Evolutionary conservation across 768 basidiomycete genomes (phyloP), one percentile per base, ranked within the genome.

Genomic region (Filobasidium floriforme): DNA sequence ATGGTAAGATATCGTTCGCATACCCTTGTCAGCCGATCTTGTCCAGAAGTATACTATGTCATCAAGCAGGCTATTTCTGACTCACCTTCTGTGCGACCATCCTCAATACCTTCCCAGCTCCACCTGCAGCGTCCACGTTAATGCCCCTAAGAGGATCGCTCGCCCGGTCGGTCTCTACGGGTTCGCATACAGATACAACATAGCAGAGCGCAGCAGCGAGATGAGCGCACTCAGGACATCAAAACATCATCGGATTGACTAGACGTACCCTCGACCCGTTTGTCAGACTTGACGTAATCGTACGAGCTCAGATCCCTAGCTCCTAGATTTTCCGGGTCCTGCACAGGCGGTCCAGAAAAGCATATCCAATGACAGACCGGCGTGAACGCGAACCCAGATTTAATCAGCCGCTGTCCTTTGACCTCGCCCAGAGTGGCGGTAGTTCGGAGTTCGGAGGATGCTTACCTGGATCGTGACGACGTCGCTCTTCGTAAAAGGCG

Each of bases 381-480:
- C 32, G 32, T 3, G 9, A 37, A 37, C 9, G 32, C 32, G 9
- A 37, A 37, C 9, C 4, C 32, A 37, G 32, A 37, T 37, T 9
- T 37, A 37, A 37, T 37, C 32, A 37, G 32, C 32, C 32, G 32
- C 32, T 9, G 32, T 37, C n/a, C n/a, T n/a, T n/a, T n/a, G 32
- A 37, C 32, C 9, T 37, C 32, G 32, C n/a, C n/a, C n/a, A n/a
- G n/a, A n/a, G n/a, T n/a, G n/a, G n/a, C n/a, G n/a, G n/a, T n/a
- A n/a, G n/a, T n/a, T n/a, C n/a, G n/a, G n/a, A n/a, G n/a, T n/a
- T n/a, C n/a, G n/a, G n/a, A n/a, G n/a, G n/a, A n/a, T n/a, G n/a
- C 69, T 54, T 7, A 72, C 93, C 80, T 98, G 94, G 29, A 99
- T 81, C 7, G 92, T 97, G 69, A 98, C 89, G 63, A 97, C 85